Conservation (phyloP, 2,329 filamentous ascomycete genomes). For the Cytospora schulzeri region DNA sequence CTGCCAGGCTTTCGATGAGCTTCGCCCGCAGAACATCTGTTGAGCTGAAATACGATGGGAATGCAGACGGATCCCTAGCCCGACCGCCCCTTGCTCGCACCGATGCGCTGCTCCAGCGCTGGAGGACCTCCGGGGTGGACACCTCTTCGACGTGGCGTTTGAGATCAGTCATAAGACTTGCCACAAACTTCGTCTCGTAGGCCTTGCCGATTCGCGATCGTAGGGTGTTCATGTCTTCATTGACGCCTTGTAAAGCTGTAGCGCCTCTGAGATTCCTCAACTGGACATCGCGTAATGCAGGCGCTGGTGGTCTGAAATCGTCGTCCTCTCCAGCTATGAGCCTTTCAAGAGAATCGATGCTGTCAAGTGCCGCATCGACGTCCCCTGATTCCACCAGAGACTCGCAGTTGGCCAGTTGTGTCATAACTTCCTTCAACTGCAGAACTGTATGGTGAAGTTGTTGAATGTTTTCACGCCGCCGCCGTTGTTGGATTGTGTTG, state of each 20-base stretch:
- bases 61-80: slow-evolving; percentile 65
- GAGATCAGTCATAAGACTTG: slow-evolving; percentile 76
- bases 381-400: slow-evolving; percentile 80
- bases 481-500: slow-evolving; percentile 80
- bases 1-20: slow-evolving; percentile 71
- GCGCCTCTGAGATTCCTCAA: slow-evolving; percentile 74
- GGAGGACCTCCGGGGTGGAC: slow-evolving; percentile 71
- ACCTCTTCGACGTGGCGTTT: slow-evolving; percentile 77
- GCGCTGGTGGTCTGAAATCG: slow-evolving; percentile 28
- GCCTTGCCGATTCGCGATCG: slow-evolving; percentile 82
- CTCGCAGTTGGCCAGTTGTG: slow-evolving; percentile 76
- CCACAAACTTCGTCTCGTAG: slow-evolving; percentile 80
- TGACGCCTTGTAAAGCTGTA: slow-evolving; percentile 78
- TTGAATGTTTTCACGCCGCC: slow-evolving; percentile 79
- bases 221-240: slow-evolving; percentile 73
- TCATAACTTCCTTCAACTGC: slow-evolving; percentile 79
- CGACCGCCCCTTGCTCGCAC: slow-evolving; percentile 70
- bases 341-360: slow-evolving; percentile 75
- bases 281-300: slow-evolving; percentile 36
- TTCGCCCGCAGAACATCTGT: slow-evolving; percentile 71
- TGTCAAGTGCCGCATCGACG: slow-evolving; percentile 76
- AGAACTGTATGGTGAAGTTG: slow-evolving; percentile 80
- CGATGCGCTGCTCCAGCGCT: slow-evolving; percentile 81
- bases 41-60: slow-evolving; percentile 78
- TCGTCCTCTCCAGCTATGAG: slow-evolving; percentile 75